Evolutionary conservation across 495 filamentous ascomycete species (phyloP).

Genomic region (Talaromyces proteolyticus): DNA sequence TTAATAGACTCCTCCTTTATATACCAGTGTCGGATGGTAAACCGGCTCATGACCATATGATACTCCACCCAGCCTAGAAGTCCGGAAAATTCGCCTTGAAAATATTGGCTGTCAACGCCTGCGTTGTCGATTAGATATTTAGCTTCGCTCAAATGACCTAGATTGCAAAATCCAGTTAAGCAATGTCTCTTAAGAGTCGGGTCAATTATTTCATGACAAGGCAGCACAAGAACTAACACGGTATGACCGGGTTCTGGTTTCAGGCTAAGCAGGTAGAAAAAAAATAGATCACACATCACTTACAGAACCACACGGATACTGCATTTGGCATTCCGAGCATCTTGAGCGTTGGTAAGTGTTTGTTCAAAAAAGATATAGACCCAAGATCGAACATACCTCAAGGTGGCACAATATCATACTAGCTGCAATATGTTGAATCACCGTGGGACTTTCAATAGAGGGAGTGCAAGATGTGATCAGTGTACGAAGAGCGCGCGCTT

Average conservation of each 20-base stretch:
- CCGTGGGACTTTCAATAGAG: neutral
- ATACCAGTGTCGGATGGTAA: slow-evolving; percentile 5
- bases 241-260: no score
- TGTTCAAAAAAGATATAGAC: neutral
- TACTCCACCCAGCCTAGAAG: slow-evolving; percentile 3
- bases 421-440: slow-evolving; percentile 3
- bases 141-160: slow-evolving; percentile 3
- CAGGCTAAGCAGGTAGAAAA: no score
- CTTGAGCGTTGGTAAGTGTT: neutral
- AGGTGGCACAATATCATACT: slow-evolving; percentile 2
- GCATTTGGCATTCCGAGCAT: slow-evolving; percentile 2
- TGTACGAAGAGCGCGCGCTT: neutral
- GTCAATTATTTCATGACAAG: no score
- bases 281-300: neutral
- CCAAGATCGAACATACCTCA: neutral
- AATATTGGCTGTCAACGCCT: slow-evolving; percentile 1
- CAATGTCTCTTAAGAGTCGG: neutral
- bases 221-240: no score
- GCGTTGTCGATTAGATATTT: slow-evolving; percentile 3
- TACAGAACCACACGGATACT: slow-evolving; percentile 1
- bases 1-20: slow-evolving; percentile 1
- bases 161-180: neutral
- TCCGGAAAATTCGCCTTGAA: slow-evolving; percentile 1
- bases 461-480: slow-evolving; percentile 1
- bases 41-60: slow-evolving; percentile 4